Evolutionary conservation across 148 eudicot species (phyloP).

Genomic region (Arctostaphylos glauca): DNA sequence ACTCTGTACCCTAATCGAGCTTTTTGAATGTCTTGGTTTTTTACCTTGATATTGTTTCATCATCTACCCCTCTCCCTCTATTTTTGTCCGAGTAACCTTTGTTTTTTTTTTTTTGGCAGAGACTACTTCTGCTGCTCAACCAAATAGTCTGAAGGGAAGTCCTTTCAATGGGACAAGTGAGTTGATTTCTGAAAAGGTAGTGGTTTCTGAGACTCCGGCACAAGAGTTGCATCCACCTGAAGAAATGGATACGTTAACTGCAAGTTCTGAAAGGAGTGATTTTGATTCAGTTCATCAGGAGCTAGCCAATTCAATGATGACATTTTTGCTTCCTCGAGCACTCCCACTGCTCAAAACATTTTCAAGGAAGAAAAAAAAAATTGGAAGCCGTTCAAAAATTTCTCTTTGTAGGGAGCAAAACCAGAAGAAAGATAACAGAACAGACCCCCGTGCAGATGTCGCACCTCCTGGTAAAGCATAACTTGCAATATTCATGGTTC

Average conservation of each 20-base stretch:
- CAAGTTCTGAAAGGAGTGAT: slow-evolving; percentile 50
- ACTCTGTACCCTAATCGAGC: background rate
- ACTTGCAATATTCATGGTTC: background rate
- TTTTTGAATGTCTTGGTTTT: background rate
- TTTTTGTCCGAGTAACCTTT: background rate
- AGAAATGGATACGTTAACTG: slow-evolving; percentile 30
- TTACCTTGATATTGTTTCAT: background rate
- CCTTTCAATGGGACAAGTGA: slow-evolving; percentile 26
- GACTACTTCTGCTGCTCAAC: slow-evolving; percentile 22
- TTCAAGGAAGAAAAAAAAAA: slow-evolving; percentile 61
- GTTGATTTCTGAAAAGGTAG: slow-evolving; percentile 26
- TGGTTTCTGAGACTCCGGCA: slow-evolving; percentile 25
- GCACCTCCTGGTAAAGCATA: slow-evolving; percentile 41
- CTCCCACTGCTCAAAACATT: slow-evolving; percentile 75
- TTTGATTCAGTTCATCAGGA: slow-evolving; percentile 71
- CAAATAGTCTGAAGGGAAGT: slow-evolving; percentile 22
- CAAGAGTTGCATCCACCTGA: slow-evolving; percentile 49
- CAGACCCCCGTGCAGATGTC: slow-evolving; percentile 17
- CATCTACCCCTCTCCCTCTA: no score
- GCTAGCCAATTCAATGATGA: slow-evolving; percentile 69
- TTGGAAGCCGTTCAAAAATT: slow-evolving; percentile 26
- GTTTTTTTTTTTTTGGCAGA: slow-evolving; percentile 33
- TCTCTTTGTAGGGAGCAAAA: slow-evolving; percentile 18
- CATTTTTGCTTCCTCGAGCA: slow-evolving; percentile 79
- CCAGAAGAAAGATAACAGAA: slow-evolving; percentile 25